Base-by-base conservation (phyloP, 352 stramenopile species). In the Globisporangium recalcitrans region DNA sequence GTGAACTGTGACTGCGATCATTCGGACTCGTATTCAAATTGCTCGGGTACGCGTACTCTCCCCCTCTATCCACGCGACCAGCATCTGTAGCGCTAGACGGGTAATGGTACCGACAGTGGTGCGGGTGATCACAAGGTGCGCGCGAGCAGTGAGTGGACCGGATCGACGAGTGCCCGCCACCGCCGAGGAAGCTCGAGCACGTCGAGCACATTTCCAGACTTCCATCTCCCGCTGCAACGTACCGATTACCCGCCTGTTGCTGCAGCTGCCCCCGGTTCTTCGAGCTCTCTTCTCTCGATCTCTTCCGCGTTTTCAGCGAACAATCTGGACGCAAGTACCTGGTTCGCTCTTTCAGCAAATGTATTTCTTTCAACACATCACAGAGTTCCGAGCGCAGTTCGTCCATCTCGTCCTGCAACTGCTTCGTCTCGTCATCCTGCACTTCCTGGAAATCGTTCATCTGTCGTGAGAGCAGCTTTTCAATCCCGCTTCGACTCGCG, bases 301-400 rank as follows among this genome's bases (percentile, higher is more conserved):
- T 40, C 27, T 60, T 60, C 54, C 38, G 51, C 13, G 54, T 9
- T 16, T 42, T 52, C 54, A 29, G 3, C n/a, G 54, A 60, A 14
- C 60, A 66, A 2, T 60, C 60, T 2, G 75, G 80, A 32, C 80
- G 74, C 21, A 90, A 38, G n/a, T 87, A 85, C 64, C 87, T 86
- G 34, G 80, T 87, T 9, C 80, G 71, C 55, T 90, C 80, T 55
- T 90, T 90, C 10, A 88, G 62, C 51, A 79, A 59, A 63, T 90
- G 80, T 58, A 88, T 76, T 47, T 90, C 80, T 40, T 84, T 87
- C 6, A 88, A 62, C 53, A 88, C 71, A 21, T 76, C 75, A 32
- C 77, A 85, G 71, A 88, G 82, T 26, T 83, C 78, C 1, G 80
- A 85, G 26, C 78, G 75, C 27, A 90, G 70, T 14, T 83, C 77